A percentile compares a stretch with the other conserved stretches of the same genome.
Evolutionary conservation across 768 basidiomycete species (phyloP).

Genomic region (Pisolithus microcarpus): DNA sequence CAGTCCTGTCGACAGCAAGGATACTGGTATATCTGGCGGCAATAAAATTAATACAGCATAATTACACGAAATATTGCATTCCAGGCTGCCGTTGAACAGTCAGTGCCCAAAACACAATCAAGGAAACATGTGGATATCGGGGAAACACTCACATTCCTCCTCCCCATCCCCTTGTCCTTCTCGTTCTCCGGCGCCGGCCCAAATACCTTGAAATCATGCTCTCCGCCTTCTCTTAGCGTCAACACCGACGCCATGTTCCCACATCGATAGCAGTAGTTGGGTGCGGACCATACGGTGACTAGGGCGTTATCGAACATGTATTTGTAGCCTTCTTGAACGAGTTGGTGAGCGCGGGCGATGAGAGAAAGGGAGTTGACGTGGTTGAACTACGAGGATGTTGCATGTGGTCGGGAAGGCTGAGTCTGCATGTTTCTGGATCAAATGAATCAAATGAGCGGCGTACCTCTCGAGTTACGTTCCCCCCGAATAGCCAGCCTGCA

Average conservation of each 20-base stretch:
- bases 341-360: slow-evolving; percentile 93
- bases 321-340: slow-evolving; percentile 94
- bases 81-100: slow-evolving; percentile 20
- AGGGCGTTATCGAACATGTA: slow-evolving; percentile 93
- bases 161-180: slow-evolving; percentile 67
- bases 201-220: slow-evolving; percentile 63
- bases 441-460: slow-evolving; percentile 5
- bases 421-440: neutral
- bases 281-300: slow-evolving; percentile 90
- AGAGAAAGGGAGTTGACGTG: slow-evolving; percentile 82
- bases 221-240: slow-evolving; percentile 64
- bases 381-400: slow-evolving; percentile 59
- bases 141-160: slow-evolving; percentile 54
- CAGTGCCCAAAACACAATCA: slow-evolving; percentile 1
- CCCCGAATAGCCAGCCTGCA: slow-evolving; percentile 93
- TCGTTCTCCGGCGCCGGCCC: slow-evolving; percentile 87
- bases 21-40: neutral
- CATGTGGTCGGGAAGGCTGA: neutral
- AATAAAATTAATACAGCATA: neutral
- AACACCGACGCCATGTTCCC: slow-evolving; percentile 91
- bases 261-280: slow-evolving; percentile 80
- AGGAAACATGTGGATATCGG: neutral
- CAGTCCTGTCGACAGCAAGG: too few relatives aligned
- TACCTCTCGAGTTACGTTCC: slow-evolving; percentile 78
- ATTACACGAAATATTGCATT: slow-evolving; percentile 36